These are phyloP conservation scores for Vitis cinerea DNA, from an alignment of 164 flowering plant genomes.

Conservation along the genomic window DNA sequence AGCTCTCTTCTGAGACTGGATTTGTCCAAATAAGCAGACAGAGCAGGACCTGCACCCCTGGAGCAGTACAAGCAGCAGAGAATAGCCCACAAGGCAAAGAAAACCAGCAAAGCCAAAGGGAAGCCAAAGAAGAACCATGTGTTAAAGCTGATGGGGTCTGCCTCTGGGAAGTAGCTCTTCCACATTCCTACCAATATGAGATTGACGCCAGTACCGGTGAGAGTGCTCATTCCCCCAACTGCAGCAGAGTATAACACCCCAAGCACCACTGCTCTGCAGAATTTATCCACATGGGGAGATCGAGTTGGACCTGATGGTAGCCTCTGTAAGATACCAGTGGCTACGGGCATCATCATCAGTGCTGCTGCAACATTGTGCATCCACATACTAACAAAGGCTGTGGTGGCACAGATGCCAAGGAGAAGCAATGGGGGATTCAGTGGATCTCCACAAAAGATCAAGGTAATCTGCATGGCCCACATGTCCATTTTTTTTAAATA, in stretches of 20 bases:
- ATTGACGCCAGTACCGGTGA: slow-evolving; percentile 95
- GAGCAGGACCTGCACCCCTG: slow-evolving; percentile 36
- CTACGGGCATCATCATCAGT: slow-evolving; percentile 95
- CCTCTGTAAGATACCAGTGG: slow-evolving; percentile 81
- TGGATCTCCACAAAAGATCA: slow-evolving; percentile 84
- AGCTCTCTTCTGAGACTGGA: slow-evolving; percentile 74
- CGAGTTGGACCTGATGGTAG: slow-evolving; percentile 36
- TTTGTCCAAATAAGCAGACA: slow-evolving; percentile 64
- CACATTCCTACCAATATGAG: slow-evolving; percentile 93
- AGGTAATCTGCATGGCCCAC: slow-evolving; percentile 53
- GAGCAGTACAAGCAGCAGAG: slow-evolving; percentile 63
- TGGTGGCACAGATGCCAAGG: slow-evolving; percentile 81
- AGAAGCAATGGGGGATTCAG: slow-evolving; percentile 74
- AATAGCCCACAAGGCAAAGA: slow-evolving; percentile 64
- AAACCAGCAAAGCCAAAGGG: slow-evolving; percentile 69
- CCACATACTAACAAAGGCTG: slow-evolving; percentile 96
- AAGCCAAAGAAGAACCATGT: slow-evolving; percentile 81
- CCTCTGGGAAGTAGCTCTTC: slow-evolving; percentile 79
- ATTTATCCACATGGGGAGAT: slow-evolving; percentile 27
- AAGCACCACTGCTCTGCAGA: slow-evolving; percentile 71
- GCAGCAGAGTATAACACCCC: slow-evolving; percentile 76
- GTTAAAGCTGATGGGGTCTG: slow-evolving; percentile 63
- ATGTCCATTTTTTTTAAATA: not conserved
- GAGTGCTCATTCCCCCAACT: slow-evolving; percentile 85
- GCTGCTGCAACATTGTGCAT: slow-evolving; percentile 94